Base-by-base conservation (phyloP, 371 early-diverging fungal species). In the Apophysomyces variabilis region DNA sequence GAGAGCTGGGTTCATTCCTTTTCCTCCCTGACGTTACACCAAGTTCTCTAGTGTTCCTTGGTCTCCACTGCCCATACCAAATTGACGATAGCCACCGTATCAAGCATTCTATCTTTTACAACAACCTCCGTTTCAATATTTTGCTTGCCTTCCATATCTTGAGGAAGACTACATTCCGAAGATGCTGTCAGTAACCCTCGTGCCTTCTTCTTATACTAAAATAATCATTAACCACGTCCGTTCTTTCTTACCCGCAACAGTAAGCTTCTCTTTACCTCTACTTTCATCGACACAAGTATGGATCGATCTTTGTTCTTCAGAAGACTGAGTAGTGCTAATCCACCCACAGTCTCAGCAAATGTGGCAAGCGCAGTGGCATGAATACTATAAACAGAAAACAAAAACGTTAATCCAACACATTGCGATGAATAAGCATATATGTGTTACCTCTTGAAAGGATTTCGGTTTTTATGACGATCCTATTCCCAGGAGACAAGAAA, bases 341-440 rank as follows among this genome's bases (percentile, higher is more conserved):
- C 82, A 14, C 87, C 86, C 5, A 86, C 80, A n/a, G 85, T 85
- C 57, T 87, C 86, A 3, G 86, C 85, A 76, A 87, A 85, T n/a
- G 86, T 86, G 44, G 83, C 77, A 35, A 87, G 67, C 14, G 88
- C 88, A 7, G 84, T 83, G 14, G 85, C 79, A 68, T 85, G 85
- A 14, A 85, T 82, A 57, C 87, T 82, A 58, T 26, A 45, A 38
- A 7, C 21, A 61, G 43, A 43, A 43, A 43, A 43, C 32, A 26
- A 26, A 26, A 26, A 26, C 32, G 32, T 26, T 26, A 3, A 26
- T 26, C 32, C 32, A 26, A 26, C 32, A 26, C 32, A 26, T 26
- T 26, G 32, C 32, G 32, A 26, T 26, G 32, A 26, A 26, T 26
- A 26, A 26, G 32, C 32, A 26, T 26, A 26, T 26, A 43, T 43